Evolutionary conservation across 2,329 filamentous ascomycete species (phyloP).

Genomic region (Arthroderma sp.): DNA sequence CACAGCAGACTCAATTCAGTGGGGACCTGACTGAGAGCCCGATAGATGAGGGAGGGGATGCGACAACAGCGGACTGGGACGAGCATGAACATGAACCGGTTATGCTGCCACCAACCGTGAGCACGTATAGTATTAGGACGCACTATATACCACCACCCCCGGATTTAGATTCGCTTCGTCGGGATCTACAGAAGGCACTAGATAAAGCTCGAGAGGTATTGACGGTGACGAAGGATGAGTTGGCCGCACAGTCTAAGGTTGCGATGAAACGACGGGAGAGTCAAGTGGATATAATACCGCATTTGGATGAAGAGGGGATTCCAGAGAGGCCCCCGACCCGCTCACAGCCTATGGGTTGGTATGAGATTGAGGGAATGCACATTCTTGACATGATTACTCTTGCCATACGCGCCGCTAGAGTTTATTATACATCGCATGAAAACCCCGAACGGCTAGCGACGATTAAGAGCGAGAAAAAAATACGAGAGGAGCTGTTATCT

Average conservation of each 20-base stretch:
- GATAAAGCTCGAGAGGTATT: conserved; percentile 56
- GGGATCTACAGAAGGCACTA: conserved; percentile 54
- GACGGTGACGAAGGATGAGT: conserved; percentile 29
- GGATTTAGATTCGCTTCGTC: conserved; percentile 64
- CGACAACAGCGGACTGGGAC: conserved; percentile 35
- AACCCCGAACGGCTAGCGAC: conserved; percentile 70
- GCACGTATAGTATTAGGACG: conserved; percentile 80
- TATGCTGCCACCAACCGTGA: conserved; percentile 92
- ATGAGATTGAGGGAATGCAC: conserved; percentile 81
- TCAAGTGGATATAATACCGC: neutral
- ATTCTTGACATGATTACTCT: conserved; percentile 85
- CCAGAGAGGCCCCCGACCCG: conserved; percentile 14
- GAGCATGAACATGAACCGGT: conserved; percentile 48
- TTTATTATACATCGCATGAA: conserved; percentile 91
- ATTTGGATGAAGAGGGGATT: conserved; percentile 26
- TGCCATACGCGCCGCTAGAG: conserved; percentile 87
- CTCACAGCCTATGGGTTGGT: conserved; percentile 49
- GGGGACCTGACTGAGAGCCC: conserved; percentile 41
- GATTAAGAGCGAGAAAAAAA: conserved; percentile 75
- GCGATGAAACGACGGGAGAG: neutral
- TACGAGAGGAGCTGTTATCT: conserved; percentile 69
- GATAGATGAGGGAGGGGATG: conserved; percentile 22
- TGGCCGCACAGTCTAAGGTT: conserved; percentile 18
- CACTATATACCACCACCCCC: conserved; percentile 74
- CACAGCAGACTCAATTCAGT: conserved; percentile 26